phyloP scores from a whole-genome alignment of 2,329 filamentous ascomycete genomes.

The Colletotrichum sp. region DNA sequence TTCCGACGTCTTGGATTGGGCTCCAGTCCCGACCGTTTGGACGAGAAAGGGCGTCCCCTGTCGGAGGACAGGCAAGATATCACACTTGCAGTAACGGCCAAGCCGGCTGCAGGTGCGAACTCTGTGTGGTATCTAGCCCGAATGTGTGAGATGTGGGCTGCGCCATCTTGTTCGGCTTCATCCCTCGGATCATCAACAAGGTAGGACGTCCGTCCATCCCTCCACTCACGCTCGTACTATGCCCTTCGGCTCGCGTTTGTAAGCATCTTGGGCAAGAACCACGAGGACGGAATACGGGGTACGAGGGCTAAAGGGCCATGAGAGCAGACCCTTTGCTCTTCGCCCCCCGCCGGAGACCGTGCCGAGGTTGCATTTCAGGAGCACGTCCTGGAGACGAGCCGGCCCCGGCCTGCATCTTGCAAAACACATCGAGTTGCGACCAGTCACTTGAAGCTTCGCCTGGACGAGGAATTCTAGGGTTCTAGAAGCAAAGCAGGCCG shows the following conservation, averaged over 20 bases:
- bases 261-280: neutral
- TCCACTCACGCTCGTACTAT: neutral
- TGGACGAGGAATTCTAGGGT: neutral
- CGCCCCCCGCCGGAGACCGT: neutral
- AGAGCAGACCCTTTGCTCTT: neutral
- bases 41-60: neutral
- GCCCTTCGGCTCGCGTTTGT: neutral
- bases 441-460: neutral
- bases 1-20: neutral
- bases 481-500: neutral
- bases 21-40: constrained; percentile 5
- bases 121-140: neutral
- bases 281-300: neutral
- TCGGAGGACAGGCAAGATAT: neutral
- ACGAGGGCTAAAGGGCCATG: neutral
- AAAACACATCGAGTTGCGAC: constrained; percentile 1
- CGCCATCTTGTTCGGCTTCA: neutral
- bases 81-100: neutral
- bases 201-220: neutral
- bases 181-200: neutral
- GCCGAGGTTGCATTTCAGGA: constrained; percentile 11
- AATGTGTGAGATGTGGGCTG: neutral
- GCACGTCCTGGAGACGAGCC: neutral
- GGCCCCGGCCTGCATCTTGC: neutral
- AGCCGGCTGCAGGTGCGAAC: neutral